Conservation (phyloP, 2,329 filamentous ascomycete species). For the Xylaria sp. region DNA sequence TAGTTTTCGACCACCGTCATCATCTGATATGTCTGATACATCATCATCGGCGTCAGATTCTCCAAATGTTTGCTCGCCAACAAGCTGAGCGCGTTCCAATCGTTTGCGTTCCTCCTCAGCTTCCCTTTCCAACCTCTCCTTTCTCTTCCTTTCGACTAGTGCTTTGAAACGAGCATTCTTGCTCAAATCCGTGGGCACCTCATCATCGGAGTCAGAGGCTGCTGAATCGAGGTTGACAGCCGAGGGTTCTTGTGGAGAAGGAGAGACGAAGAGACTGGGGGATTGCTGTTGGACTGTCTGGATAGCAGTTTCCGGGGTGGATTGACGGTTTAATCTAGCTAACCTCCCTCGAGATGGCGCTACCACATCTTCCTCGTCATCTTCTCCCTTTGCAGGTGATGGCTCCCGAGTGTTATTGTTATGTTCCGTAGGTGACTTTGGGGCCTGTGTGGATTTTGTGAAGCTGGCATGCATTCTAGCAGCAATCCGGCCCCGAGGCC, state of each 20-base stretch:
- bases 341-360: slow-evolving; percentile 42
- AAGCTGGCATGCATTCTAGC: slow-evolving; percentile 49
- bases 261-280: slow-evolving; percentile 68
- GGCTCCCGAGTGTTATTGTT: slow-evolving; percentile 30
- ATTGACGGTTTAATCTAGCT: slow-evolving; percentile 40
- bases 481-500: slow-evolving; percentile 53
- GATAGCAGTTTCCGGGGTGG: slow-evolving; percentile 45
- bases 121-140: slow-evolving; percentile 75
- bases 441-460: slow-evolving; percentile 24
- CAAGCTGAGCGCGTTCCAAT: slow-evolving; percentile 55
- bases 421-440: slow-evolving; percentile 25
- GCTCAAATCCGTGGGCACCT: slow-evolving; percentile 55
- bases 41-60: slow-evolving; percentile 64
- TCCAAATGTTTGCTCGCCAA: slow-evolving; percentile 53
- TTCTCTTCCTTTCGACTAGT: slow-evolving; percentile 77
- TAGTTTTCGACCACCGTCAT: slow-evolving; percentile 70
- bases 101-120: slow-evolving; percentile 63
- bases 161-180: slow-evolving; percentile 73
- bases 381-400: slow-evolving; percentile 35
- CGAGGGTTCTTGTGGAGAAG: slow-evolving; percentile 51
- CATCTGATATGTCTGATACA: slow-evolving; percentile 68
- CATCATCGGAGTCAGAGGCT: slow-evolving; percentile 53
- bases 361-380: slow-evolving; percentile 45
- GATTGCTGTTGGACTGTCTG: slow-evolving; percentile 52
- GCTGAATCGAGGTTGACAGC: slow-evolving; percentile 41